Base-by-base conservation (phyloP, 352 stramenopile species). In the Phytopythium ostracodes region DNA sequence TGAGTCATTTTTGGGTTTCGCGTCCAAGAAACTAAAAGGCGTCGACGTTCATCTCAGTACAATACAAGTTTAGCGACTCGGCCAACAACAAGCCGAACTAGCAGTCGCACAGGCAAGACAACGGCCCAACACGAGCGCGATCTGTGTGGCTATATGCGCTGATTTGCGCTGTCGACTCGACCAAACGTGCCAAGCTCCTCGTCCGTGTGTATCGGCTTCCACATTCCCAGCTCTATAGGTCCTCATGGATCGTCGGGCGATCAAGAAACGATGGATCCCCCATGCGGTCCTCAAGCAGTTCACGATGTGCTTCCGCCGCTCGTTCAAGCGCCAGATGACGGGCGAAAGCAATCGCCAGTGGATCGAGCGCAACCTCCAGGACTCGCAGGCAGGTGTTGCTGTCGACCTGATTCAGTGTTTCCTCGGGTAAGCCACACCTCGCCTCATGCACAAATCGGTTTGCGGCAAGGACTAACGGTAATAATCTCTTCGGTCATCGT, bases 341-440 rank as follows among this genome's bases (percentile, higher is more conserved):
- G 81, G 81, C 24, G 79, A 91, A 56, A 87, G 77, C 58, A 72
- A 70, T 25, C 79, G 81, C 0, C 77, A 89, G 59, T 91, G 81
- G 81, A 83, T 89, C 35, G 79, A 91, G 62, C 71, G 81, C 18
- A 91, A 89, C 67, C 31, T 91, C 38, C 81, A 88, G 35, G 79
- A 89, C 63, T 88, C 79, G 7, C 75, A 88, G 49, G 76, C 77
- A 10, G 78, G 81, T 10, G 58, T 88, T 15, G 55, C 70, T 20
- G 59, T 85, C n/a, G 81, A 91, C 58, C 35, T 90, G 55, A n/a
- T 72, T 6, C 77, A 88, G 58, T 79, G 72, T 33, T 20, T 76
- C 12, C 61, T 88, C 22, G 83, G 76, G 80, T 87, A 57, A 35
- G 68, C 5, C 27, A 9, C 52, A 11, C 27, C 20, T 27, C 24